These are phyloP conservation scores for Xylaria sp. DNA, from an alignment of 2,329 filamentous ascomycete species.

Conservation along the genomic window DNA sequence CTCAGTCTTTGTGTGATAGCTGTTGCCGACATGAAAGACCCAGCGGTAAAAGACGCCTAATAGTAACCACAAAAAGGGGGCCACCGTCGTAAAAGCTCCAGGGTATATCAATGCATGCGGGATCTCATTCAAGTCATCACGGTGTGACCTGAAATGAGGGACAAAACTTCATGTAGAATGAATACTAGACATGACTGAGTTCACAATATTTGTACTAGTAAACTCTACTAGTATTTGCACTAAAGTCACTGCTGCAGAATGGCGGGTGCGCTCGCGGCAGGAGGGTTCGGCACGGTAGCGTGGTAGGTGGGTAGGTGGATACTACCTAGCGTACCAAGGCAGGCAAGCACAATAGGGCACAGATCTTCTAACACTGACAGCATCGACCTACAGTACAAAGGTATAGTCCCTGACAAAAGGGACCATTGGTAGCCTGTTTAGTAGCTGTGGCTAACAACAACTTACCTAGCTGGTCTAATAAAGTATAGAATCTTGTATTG, in stretches of 20 bases:
- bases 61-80: background rate
- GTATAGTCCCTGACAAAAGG: background rate
- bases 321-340: background rate
- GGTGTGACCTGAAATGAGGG: background rate
- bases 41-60: background rate
- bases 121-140: background rate
- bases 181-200: background rate
- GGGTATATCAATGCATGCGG: slow-evolving; percentile 16
- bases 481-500: no score
- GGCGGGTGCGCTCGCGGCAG: background rate
- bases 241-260: slow-evolving; percentile 11
- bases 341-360: background rate
- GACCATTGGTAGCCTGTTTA: background rate
- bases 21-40: background rate
- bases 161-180: background rate
- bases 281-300: background rate
- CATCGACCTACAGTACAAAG: background rate
- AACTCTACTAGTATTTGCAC: background rate
- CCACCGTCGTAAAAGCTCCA: background rate
- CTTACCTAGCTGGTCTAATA: no score
- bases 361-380: background rate
- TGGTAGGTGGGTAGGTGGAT: background rate
- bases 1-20: background rate
- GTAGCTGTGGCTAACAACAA: no score
- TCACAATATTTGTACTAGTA: background rate